Evolutionary conservation across 805 yeast genomes (phyloP).

Genomic region (Saccharomycopsis sp.): DNA sequence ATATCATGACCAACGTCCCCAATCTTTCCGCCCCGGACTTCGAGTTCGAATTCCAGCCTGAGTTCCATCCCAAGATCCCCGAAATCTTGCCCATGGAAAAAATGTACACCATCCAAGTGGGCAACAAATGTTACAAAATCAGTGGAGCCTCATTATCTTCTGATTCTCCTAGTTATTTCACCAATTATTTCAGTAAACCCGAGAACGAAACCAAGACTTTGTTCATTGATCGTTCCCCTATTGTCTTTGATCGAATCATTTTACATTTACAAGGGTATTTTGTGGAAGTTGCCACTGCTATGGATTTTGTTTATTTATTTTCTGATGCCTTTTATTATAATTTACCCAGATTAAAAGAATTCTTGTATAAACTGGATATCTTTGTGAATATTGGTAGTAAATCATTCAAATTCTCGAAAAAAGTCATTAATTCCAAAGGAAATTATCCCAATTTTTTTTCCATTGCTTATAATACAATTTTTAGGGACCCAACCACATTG

Average conservation of each 20-base stretch:
- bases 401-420: constrained; percentile 49
- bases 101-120: constrained; percentile 63
- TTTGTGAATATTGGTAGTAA: constrained; percentile 46
- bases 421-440: constrained; percentile 46
- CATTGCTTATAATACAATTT: constrained; percentile 43
- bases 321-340: constrained; percentile 67
- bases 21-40: neutral
- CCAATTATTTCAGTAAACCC: constrained; percentile 43
- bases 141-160: constrained; percentile 81
- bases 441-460: constrained; percentile 73
- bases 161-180: constrained; percentile 84
- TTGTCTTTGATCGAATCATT: constrained; percentile 54
- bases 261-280: constrained; percentile 76
- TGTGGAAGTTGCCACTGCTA: constrained; percentile 47
- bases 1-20: too few relatives aligned
- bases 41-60: constrained; percentile 2
- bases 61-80: constrained; percentile 29
- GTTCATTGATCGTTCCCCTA: constrained; percentile 67
- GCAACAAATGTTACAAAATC: constrained; percentile 41
- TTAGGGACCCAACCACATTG: constrained; percentile 37
- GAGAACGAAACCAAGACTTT: constrained; percentile 26
- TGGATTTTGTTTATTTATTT: constrained; percentile 49
- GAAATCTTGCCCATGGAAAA: constrained; percentile 54
- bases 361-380: constrained; percentile 44
- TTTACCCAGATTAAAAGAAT: constrained; percentile 42